Conservation (phyloP, 2,329 filamentous ascomycete genomes). For the Trichoderma semiorbis region DNA sequence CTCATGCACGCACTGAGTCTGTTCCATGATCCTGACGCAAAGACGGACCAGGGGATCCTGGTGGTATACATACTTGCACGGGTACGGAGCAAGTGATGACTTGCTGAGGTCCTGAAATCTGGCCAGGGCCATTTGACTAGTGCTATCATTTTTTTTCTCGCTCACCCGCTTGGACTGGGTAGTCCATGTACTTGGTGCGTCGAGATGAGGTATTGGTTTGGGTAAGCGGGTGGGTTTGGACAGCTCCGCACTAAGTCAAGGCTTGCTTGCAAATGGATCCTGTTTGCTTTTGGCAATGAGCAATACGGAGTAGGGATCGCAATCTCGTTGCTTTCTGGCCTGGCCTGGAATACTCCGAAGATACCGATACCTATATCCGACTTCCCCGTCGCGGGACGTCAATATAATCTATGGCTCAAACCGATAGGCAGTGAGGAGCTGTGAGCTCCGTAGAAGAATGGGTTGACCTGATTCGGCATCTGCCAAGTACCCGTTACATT, state of each 20-base stretch:
- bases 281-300: background rate
- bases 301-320: background rate
- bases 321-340: background rate
- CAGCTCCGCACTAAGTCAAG: background rate
- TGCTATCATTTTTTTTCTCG: background rate
- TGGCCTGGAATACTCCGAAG: background rate
- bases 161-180: background rate
- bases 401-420: background rate
- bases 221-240: slow-evolving; percentile 4
- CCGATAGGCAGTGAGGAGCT: background rate
- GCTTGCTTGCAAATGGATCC: background rate
- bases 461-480: background rate
- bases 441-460: background rate
- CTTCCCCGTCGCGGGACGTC: background rate
- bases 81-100: background rate
- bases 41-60: background rate
- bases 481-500: slow-evolving; percentile 7
- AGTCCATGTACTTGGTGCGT: background rate
- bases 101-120: slow-evolving; percentile 9
- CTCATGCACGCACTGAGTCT: background rate
- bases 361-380: background rate
- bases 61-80: background rate
- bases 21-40: background rate
- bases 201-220: background rate
- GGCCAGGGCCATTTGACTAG: background rate